Base-by-base conservation (phyloP, 176 grass and related monocot species). In the Saccharum spontaneum region DNA sequence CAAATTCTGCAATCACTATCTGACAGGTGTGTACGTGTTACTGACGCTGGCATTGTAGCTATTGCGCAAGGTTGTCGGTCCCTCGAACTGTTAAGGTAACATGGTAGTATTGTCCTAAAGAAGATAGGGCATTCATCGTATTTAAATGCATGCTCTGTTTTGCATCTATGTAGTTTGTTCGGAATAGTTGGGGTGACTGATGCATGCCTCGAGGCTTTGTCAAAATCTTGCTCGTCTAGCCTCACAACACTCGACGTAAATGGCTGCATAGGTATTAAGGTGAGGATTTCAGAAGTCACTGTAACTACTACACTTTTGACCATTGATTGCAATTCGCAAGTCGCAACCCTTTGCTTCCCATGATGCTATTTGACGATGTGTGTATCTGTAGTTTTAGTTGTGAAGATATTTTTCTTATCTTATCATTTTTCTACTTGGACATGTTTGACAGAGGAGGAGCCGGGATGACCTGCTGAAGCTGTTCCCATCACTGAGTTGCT, bases 181-280 rank as follows among this genome's bases (percentile, higher is more conserved):
- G 95, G 93, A 74, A 95, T 98, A 46, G 57, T 95, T 87, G 93
- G 93, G 45, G 91, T 98, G 75, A 95, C 95, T 26, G 95, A 95
- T 90, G 36, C 79, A 34, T 93, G 87, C n/a, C 77, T 95, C 26
- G 85, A 98, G 67, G 89, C 86, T 73, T 84, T 98, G 65, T 93
- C 93, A 26, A 89, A 95, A 80, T 88, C 65, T 55, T 95, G 91
- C 61, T 86, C 87, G 22, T 76, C 60, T 67, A 90, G 72, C 70
- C 93, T 98, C 43, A 95, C 86, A 31, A 98, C 93, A 61, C 95
- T 95, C 3, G 95, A 95, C 83, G 89, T 98, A 82, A 95, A 98
- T 90, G 95, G 95, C 22, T 98, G 95, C 78, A 67, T 80, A 50
- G 93, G 89, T 61, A 92, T 98, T 91, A 93, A 93, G 91, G 95